Evolutionary conservation across 2,329 filamentous ascomycete genomes (phyloP).

Genomic region (Tothia fuscella): DNA sequence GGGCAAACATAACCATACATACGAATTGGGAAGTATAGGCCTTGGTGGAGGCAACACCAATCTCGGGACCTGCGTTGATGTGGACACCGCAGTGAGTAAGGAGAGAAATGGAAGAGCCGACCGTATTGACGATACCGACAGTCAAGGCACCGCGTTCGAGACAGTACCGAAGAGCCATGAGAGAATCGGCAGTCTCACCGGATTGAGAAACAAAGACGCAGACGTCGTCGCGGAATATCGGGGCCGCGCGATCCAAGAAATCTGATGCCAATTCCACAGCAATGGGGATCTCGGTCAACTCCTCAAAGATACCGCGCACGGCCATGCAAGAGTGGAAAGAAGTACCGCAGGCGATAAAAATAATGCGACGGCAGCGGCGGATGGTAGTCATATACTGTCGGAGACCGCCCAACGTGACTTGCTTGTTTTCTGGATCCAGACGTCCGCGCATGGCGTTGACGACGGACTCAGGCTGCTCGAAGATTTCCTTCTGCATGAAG

Average conservation of each 20-base stretch:
- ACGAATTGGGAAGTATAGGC: conserved; percentile 99
- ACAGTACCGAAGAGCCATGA: conserved; percentile 96
- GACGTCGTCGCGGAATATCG: conserved; percentile 98
- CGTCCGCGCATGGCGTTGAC: conserved; percentile 99
- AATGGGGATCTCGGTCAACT: conserved; percentile 95
- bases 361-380: conserved; percentile 89
- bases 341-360: conserved; percentile 98
- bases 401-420: conserved; percentile 87
- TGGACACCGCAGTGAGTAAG: conserved; percentile 99
- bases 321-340: conserved; percentile 99
- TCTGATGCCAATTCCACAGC: conserved; percentile 94
- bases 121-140: conserved; percentile 96
- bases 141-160: conserved; percentile 94
- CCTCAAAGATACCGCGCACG: conserved; percentile 93
- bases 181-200: conserved; percentile 93
- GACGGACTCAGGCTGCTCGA: conserved; percentile 98
- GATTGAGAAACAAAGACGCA: conserved; percentile 99
- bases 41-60: conserved; percentile 98
- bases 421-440: conserved; percentile 85
- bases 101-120: conserved; percentile 95
- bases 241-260: conserved; percentile 91
- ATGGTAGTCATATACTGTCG: conserved; percentile 95
- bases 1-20: conserved; percentile 98
- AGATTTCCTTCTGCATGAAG: conserved; percentile 99
- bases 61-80: conserved; percentile 97